Base-by-base conservation (phyloP, 441 rosid genomes). In the Syzygium malaccense region DNA sequence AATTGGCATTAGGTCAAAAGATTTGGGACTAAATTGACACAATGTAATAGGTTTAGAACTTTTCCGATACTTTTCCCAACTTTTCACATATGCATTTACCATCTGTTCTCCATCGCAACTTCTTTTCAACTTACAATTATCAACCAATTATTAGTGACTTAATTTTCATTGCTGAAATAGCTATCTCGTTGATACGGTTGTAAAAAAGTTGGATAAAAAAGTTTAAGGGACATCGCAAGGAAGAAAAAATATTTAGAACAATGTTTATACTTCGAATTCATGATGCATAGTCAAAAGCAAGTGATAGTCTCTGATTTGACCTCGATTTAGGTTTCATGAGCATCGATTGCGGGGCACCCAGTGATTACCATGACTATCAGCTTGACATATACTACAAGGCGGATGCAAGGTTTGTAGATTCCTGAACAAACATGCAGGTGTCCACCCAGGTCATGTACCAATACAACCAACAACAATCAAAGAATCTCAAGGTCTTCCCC, bases 371-470 rank as follows among this genome's bases (percentile, higher is more conserved):
- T 25, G 87, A 87, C 14, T 28, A 48, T 8, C 75, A 71, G 15
- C 2, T 32, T 1, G 79, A 88, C 37, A 62, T 89, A 41, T 8
- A 10, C 37, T 89, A 89, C 87, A 87, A n/a, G 48, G 68, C 89
- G 2, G 86, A 90, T 78, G 66, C 7, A 7, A 80, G 54, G 20
- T 93, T 83, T 55, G 86, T 91, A 55, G 91, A 88, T 64, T 89
- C 92, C 6, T 92, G 94, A 55, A 57, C 62, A 57, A 25, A 57
- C 62, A 4, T 57, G 62, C 62, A 10, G n/a, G n/a, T 10, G 62
- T 57, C 62, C 10, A 4, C 62, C 28, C 62, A 57, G n/a, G 5
- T 57, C n/a, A 25, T 23, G 14, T 25, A 57, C 62, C n/a, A 8
- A 9, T 8, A 57, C 62, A 10, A 57, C n/a, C n/a, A 4, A 57